Conservation (phyloP, 192 early-diverging fungal genomes). For the Pilobolus umbonatus region DNA sequence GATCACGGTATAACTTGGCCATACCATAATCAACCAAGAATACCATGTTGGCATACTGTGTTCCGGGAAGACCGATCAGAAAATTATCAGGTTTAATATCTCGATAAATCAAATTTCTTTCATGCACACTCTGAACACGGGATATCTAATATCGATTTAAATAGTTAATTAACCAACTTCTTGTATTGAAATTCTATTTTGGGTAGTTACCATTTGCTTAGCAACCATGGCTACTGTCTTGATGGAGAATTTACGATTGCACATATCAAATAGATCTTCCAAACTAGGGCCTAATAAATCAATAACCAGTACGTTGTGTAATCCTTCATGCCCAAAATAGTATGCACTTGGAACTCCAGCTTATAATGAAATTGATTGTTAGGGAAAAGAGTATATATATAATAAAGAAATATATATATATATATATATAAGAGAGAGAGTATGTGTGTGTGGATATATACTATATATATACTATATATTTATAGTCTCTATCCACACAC, state of each 20-base stretch:
- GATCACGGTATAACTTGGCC: slow-evolving; percentile 73
- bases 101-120: slow-evolving; percentile 90
- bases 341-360: slow-evolving; percentile 87
- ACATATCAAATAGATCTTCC: slow-evolving; percentile 39
- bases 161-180: not conserved
- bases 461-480: too few species aligned
- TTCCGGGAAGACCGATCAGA: slow-evolving; percentile 74
- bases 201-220: slow-evolving; percentile 41
- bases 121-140: slow-evolving; percentile 88
- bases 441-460: not conserved
- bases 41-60: slow-evolving; percentile 50
- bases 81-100: slow-evolving; percentile 99
- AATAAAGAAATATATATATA: not conserved
- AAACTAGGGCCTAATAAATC: slow-evolving; percentile 50
- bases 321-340: slow-evolving; percentile 70
- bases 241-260: slow-evolving; percentile 35
- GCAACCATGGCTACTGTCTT: slow-evolving; percentile 41
- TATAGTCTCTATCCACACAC: too few species aligned
- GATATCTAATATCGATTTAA: slow-evolving; percentile 37
- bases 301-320: slow-evolving; percentile 43
- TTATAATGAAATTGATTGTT: slow-evolving; percentile 30
- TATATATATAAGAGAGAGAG: not conserved
- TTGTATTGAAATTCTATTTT: not conserved
- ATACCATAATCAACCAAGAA: slow-evolving; percentile 75
- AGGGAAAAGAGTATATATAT: slow-evolving; percentile 3